Percentiles rank a stretch among this genome's conserved stretches.
Conservation (phyloP, 2,329 filamentous ascomycete genomes). For the Fusarium duplospermum region DNA sequence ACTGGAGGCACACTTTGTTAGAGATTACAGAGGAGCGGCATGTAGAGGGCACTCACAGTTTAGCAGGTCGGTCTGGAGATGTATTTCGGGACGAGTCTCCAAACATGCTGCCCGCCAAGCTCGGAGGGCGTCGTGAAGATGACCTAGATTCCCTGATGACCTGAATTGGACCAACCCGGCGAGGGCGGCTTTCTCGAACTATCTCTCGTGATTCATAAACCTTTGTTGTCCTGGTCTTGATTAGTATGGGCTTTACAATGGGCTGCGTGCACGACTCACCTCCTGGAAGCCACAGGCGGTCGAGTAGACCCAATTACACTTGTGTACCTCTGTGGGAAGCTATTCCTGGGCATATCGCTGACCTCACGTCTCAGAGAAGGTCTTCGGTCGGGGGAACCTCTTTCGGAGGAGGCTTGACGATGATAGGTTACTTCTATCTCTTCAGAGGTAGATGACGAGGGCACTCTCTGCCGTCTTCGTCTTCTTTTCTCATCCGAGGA, state of each 20-base stretch:
- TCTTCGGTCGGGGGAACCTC: constrained; percentile 44
- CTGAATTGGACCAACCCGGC: constrained; percentile 28
- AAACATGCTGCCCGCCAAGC: constrained; percentile 45
- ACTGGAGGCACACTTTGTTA: constrained; percentile 54
- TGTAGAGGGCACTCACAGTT: constrained; percentile 37
- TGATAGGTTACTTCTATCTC: constrained; percentile 40
- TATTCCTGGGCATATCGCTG: constrained; percentile 46
- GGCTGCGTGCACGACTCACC: constrained; percentile 35
- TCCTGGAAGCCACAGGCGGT: constrained; percentile 49
- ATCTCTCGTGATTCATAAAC: constrained; percentile 40
- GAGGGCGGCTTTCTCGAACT: constrained; percentile 39
- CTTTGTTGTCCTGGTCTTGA: constrained; percentile 33
- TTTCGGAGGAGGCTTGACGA: constrained; percentile 43
- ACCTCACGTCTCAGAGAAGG: constrained; percentile 45
- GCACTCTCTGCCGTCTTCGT: constrained; percentile 37
- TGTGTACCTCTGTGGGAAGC: constrained; percentile 38
- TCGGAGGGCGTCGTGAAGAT: constrained; percentile 42
- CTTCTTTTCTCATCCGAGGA: constrained; percentile 42
- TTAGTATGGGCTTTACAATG: constrained; percentile 10
- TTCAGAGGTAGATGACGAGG: constrained; percentile 40
- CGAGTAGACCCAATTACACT: constrained; percentile 50
- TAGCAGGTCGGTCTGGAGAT: constrained; percentile 43
- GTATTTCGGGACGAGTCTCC: constrained; percentile 41
- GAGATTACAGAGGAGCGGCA: not conserved
- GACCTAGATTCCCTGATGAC: constrained; percentile 39